A percentile compares a stretch with the other conserved stretches of the same genome.
These are phyloP conservation scores for Hapsidospora chrysogenum DNA, from an alignment of 495 filamentous ascomycete species.

Conservation along the genomic window DNA sequence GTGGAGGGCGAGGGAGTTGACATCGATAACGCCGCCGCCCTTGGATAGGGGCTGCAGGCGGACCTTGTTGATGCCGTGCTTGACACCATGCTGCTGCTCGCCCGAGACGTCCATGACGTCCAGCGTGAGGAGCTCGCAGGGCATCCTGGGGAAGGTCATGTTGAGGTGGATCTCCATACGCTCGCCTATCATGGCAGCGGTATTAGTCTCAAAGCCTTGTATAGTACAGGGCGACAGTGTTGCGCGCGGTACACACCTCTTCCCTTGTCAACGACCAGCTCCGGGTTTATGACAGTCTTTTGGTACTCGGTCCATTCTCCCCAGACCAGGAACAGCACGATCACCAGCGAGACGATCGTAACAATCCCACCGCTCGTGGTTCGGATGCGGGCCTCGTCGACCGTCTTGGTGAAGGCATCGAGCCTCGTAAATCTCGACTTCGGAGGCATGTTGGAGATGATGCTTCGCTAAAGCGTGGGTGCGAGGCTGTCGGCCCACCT, in stretches of 20 bases:
- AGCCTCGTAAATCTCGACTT: constrained; percentile 87
- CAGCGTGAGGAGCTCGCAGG: constrained; percentile 88
- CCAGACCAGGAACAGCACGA: constrained; percentile 79
- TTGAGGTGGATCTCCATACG: constrained; percentile 98
- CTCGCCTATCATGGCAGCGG: no score
- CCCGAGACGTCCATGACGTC: constrained; percentile 99
- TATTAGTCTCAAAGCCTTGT: no score
- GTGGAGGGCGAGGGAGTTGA: constrained; percentile 54
- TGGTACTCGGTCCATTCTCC: constrained; percentile 94
- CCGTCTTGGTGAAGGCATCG: constrained; percentile 96
- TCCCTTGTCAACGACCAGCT: constrained; percentile 91
- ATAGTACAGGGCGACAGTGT: no score
- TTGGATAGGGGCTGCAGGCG: constrained; percentile 54
- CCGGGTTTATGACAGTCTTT: constrained; percentile 69
- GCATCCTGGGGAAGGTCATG: constrained; percentile 84
- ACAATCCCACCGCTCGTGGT: constrained; percentile 96
- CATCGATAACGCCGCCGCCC: constrained; percentile 64
- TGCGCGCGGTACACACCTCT: constrained; percentile 59
- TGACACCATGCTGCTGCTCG: constrained; percentile 84
- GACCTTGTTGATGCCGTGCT: constrained; percentile 82
- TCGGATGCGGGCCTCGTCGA: constrained; percentile 91
- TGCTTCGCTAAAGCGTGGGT: no score
- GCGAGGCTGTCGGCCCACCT: no score
- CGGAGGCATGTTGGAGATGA: constrained; percentile 32
- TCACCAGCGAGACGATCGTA: constrained; percentile 72